Evolutionary conservation across 2,329 filamentous ascomycete species (phyloP).

Genomic region (Lasiodiplodia theobromae): DNA sequence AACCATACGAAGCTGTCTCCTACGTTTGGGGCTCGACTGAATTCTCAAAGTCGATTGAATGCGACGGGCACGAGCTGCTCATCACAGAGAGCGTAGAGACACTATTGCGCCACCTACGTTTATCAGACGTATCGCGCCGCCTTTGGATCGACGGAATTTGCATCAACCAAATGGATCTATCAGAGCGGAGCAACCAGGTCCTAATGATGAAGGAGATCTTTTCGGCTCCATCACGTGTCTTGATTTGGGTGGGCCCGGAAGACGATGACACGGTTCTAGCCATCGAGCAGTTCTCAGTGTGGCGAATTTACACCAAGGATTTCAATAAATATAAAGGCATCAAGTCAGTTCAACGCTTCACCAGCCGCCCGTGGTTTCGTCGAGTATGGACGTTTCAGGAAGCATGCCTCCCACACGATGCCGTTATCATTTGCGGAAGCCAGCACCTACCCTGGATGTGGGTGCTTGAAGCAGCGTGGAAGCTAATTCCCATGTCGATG

Average conservation of each 20-base stretch:
- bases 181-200: background rate
- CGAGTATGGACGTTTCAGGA: conserved; percentile 4
- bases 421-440: background rate
- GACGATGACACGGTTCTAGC: background rate
- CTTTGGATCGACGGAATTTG: background rate
- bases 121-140: background rate
- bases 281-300: background rate
- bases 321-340: no score
- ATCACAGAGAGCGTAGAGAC: background rate
- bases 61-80: background rate
- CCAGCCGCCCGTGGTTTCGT: background rate
- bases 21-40: background rate
- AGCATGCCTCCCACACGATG: background rate
- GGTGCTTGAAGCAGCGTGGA: background rate
- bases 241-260: background rate
- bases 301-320: no score
- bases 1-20: background rate
- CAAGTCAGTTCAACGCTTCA: background rate
- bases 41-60: background rate
- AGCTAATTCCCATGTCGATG: background rate
- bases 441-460: background rate
- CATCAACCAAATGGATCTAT: background rate
- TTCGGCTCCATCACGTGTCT: background rate
- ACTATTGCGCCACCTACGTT: background rate
- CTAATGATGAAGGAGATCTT: background rate